Evolutionary conservation across 345 rosid genomes (phyloP).

Genomic region (Conringia planisiliqua): DNA sequence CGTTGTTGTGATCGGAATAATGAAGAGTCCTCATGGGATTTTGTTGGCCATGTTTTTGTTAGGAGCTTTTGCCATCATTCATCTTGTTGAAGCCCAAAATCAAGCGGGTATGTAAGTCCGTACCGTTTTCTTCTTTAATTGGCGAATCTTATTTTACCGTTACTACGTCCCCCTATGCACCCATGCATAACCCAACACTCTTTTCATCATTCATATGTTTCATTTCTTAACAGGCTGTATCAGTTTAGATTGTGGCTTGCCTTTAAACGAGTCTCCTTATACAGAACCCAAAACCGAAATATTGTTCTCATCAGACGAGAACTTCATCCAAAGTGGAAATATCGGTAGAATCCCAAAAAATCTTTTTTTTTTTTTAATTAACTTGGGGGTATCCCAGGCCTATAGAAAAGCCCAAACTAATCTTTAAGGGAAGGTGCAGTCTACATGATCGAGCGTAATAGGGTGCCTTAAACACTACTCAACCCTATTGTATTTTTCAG

Average conservation of each 20-base stretch:
- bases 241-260: conserved; percentile 41
- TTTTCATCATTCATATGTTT: background rate
- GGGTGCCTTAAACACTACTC: too few relatives aligned
- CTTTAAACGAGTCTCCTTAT: too few relatives aligned
- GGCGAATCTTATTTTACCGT: background rate
- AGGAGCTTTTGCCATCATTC: background rate
- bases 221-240: conserved; percentile 32
- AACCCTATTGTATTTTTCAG: too few relatives aligned
- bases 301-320: too few relatives aligned
- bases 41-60: background rate
- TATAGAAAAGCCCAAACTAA: too few relatives aligned
- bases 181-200: background rate
- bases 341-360: too few relatives aligned
- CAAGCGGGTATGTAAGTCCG: conserved; percentile 31
- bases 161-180: background rate
- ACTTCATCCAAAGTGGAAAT: too few relatives aligned
- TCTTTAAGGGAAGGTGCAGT: too few relatives aligned
- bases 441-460: too few relatives aligned
- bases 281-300: too few relatives aligned
- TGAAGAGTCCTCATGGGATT: background rate
- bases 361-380: too few relatives aligned
- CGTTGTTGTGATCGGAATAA: background rate
- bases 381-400: too few relatives aligned
- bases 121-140: background rate
- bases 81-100: conserved; percentile 29